Percentiles rank a stretch among this genome's conserved stretches.
Conservation (phyloP, 164 flowering plant species). For the Vitis rotundifolia region DNA sequence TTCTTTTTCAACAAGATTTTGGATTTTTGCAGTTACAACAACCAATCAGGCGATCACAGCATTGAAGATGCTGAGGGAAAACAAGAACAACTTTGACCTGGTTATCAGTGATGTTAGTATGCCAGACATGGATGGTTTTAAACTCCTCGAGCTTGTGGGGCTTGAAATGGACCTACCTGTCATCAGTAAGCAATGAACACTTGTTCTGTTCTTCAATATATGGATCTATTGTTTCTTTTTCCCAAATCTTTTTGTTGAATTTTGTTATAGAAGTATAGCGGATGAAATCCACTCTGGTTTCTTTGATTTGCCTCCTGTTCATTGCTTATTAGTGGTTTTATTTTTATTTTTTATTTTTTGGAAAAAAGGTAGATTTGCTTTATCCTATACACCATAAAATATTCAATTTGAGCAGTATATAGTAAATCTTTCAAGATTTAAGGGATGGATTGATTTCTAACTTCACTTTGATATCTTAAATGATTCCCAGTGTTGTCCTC, state of each 20-base stretch:
- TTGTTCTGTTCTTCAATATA: background rate
- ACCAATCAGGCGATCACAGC: conserved; percentile 65
- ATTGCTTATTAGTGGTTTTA: background rate
- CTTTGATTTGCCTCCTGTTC: background rate
- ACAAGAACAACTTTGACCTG: conserved; percentile 63
- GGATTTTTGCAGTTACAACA: conserved; percentile 59
- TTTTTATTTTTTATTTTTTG: background rate
- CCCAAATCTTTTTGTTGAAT: background rate
- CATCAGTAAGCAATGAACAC: conserved; percentile 57
- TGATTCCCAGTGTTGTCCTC: conserved; percentile 75
- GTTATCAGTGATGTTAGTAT: conserved; percentile 87
- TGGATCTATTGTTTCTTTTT: background rate
- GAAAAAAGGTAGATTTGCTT: no score
- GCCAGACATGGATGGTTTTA: conserved; percentile 98
- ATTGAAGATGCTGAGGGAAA: conserved; percentile 70
- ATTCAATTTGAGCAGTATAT: background rate
- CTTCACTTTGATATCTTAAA: background rate
- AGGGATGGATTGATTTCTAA: background rate
- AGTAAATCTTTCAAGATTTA: background rate
- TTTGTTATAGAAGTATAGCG: background rate
- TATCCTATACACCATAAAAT: background rate
- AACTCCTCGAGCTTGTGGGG: conserved; percentile 85
- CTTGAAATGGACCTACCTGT: conserved; percentile 98
- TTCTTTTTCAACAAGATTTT: conserved; percentile 2
- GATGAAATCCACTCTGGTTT: background rate